Percentiles rank a stretch among this genome's conserved stretches.
Evolutionary conservation across 2,329 filamentous ascomycete genomes (phyloP).

Genomic region (Trichoderma pleuroti): DNA sequence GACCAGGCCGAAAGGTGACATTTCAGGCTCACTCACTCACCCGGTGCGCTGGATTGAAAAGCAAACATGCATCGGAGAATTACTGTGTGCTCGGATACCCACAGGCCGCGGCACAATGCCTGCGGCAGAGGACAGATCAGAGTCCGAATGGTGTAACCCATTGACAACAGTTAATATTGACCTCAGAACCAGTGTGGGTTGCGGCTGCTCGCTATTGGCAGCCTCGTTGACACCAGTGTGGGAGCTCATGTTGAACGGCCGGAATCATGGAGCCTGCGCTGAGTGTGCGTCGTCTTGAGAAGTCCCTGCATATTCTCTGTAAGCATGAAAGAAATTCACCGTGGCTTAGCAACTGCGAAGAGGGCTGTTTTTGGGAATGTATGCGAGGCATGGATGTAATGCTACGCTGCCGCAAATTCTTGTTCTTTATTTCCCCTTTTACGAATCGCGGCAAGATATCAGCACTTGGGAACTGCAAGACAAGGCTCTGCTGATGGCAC

Average conservation of each 20-base stretch:
- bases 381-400: neutral
- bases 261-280: neutral
- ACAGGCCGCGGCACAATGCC: neutral
- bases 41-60: constrained; percentile 1
- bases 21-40: neutral
- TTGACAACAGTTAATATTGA: neutral
- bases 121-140: constrained; percentile 5
- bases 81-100: neutral
- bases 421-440: neutral
- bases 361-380: neutral
- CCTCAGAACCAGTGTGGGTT: neutral
- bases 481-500: neutral
- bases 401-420: neutral
- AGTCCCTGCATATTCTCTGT: neutral
- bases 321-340: neutral
- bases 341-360: neutral
- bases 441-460: neutral
- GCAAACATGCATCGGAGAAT: constrained; percentile 21
- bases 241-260: neutral
- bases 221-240: neutral
- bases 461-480: neutral
- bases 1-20: neutral
- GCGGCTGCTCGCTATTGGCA: neutral
- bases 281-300: neutral
- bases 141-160: constrained; percentile 1